These are phyloP conservation scores for Melampsora larici-populina DNA, from an alignment of 1,284 basidiomycete species.

Conservation along the genomic window DNA sequence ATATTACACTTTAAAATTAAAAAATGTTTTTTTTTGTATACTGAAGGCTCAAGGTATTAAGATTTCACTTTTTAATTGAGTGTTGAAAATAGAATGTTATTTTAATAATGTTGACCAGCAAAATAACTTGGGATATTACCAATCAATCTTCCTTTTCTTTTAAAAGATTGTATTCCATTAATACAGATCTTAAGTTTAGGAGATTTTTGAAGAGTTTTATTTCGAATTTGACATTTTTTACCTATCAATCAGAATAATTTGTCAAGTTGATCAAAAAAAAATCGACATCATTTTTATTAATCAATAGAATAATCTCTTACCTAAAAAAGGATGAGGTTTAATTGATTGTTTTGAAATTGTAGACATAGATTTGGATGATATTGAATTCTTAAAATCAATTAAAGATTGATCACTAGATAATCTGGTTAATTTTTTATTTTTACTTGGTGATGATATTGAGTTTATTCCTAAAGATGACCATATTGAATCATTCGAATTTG, in stretches of 20 bases:
- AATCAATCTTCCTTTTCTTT: not conserved
- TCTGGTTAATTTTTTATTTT: not conserved
- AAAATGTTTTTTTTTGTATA: no score
- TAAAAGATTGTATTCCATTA: not conserved
- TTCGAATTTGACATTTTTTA: not conserved
- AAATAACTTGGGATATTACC: slow-evolving; percentile 4
- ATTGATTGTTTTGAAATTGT: not conserved
- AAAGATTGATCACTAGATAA: not conserved
- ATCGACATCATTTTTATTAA: not conserved
- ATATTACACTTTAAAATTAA: no score
- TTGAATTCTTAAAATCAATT: no score
- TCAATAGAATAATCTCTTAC: not conserved
- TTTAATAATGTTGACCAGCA: slow-evolving; percentile 8
- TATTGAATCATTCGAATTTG: not conserved
- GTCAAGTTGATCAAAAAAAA: not conserved
- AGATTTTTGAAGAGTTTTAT: not conserved
- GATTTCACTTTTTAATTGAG: no score
- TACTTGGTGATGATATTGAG: not conserved
- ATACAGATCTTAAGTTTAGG: not conserved
- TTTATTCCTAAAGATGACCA: not conserved
- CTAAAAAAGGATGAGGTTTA: not conserved
- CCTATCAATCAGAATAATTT: not conserved
- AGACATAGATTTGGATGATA: not conserved
- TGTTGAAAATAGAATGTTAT: not conserved
- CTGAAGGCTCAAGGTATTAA: no score